Evolutionary conservation across 768 basidiomycete species (phyloP), one percentile per base, ranked within the genome.

Genomic region (Leccinum broughii): DNA sequence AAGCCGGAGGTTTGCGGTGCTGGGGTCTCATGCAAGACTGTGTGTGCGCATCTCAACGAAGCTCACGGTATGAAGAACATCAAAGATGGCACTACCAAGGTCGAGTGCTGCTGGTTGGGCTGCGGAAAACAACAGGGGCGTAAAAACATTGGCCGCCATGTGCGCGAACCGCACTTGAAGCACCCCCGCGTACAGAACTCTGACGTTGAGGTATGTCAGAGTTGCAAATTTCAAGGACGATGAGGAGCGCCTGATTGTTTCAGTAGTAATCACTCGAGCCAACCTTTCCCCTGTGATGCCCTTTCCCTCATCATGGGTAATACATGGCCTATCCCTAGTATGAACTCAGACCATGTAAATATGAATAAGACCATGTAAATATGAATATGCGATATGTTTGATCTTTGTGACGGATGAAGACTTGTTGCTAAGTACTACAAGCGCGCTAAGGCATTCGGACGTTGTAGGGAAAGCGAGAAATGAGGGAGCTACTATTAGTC

Each of bases 81-180:
- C 1, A 1, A 10, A 1, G 28, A 14, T 30, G 30, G 30, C 0
- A 2, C 2, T 2, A 0, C 0, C 3, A 13, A 2, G 30, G 1
- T 48, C 8, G 0, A 0, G 0, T 67, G 66, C 6, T 0, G 1
- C 0, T 68, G 63, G 66, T 0, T 2, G 0, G 57, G 30, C 0
- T 66, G 63, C 39, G 0, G 0, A 3, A 37, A 24, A 22, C 0
- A 0, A 0, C 1, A 24, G 22, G 1, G 0, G 6, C 32, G 26
- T 4, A 62, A 68, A 6, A 66, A 60, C 17, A 52, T 62, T 4
- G 1, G 0, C 4, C 63, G 66, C 0, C 67, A 67, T 2, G 4
- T 58, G 3, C 4, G 6, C 0, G 66, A 66, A 1, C 0, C 0
- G 0, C 66, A 67, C 1, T 5, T 65, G 10, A 39, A 20, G 1